Base-by-base conservation (phyloP, 140 eudicot species). In the Cichorium intybus region DNA sequence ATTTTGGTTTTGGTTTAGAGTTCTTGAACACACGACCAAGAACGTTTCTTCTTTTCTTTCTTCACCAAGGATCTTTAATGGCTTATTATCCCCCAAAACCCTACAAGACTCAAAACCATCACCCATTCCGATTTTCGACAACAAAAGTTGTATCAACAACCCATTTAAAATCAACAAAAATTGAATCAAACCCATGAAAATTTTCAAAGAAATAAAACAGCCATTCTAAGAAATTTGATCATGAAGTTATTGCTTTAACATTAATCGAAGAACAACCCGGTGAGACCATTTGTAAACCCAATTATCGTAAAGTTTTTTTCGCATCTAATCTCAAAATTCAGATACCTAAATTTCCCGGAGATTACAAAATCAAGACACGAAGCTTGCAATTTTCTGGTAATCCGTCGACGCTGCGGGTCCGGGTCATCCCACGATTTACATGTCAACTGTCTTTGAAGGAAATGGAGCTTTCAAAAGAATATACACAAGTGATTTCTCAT, bases 391-490 rank as follows among this genome's bases (percentile, higher is more conserved):
- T 77, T 55, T 26, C 75, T 9, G 64, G 59, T 35, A 7, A 61
- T 15, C 60, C 17, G 2, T 24, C 20, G 45, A 58, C 76, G 45
- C 69, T 74, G 3, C 34, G 76, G 73, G 35, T 62, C 53, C 70
- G 68, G 75, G 65, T 81, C 81, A 21, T 76, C 81, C 5, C 31
- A 68, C 21, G 26, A 20, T 62, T 73, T 5, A 60, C 75, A 18
- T 75, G 84, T 50, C 60, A 54, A 23, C 69, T 79, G 34, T 70
- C 83, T 17, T 56, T 73, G 33, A 79, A 77, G 50, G 95, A 89
- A 62, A 89, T 89, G 88, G 97, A 89, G 76, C 88, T 86, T 8
- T 80, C 97, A 0, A 95, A 86, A 81, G 97, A 89, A 24, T 89
- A 89, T 70, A 86, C 97, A 16, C 75, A 95, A 14, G 97, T 86